phyloP scores from a whole-genome alignment of 805 yeast species.

The Scheffersomyces coipomensis region DNA sequence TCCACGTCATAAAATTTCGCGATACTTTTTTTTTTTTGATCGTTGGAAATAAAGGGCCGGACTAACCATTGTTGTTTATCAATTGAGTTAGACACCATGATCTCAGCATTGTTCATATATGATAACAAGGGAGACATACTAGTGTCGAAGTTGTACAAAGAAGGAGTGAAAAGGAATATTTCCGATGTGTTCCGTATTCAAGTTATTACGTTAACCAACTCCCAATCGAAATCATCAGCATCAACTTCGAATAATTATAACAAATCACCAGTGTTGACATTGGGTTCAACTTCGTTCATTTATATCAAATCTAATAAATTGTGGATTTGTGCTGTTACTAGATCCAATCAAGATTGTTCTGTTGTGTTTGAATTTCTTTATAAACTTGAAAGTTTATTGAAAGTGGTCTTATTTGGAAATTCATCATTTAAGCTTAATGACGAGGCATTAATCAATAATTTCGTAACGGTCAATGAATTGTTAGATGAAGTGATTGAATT shows the following conservation, averaged over 20 bases:
- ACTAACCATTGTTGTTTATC: no score
- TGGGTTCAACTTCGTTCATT: constrained; percentile 90
- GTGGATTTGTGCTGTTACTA: constrained; percentile 86
- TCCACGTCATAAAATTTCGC: background rate
- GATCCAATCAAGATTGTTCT: constrained; percentile 85
- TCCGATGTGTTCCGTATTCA: constrained; percentile 91
- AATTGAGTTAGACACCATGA: constrained; percentile 61
- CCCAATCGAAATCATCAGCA: constrained; percentile 13
- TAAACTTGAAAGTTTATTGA: constrained; percentile 55
- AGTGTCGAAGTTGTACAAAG: constrained; percentile 69
- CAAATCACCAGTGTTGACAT: constrained; percentile 56
- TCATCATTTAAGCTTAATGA: constrained; percentile 10
- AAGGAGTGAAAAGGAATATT: constrained; percentile 73
- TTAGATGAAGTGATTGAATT: constrained; percentile 74
- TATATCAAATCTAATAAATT: constrained; percentile 62
- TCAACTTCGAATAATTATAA: constrained; percentile 14
- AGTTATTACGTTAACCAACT: constrained; percentile 53
- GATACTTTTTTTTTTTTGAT: no score
- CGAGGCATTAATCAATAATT: constrained; percentile 57
- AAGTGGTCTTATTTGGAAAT: constrained; percentile 19
- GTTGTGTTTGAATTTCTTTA: constrained; percentile 75
- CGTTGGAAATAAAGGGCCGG: no score
- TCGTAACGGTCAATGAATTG: constrained; percentile 69
- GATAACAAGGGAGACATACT: constrained; percentile 82
- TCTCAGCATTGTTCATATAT: constrained; percentile 77